Percentiles rank a stretch among this genome's conserved stretches.
phyloP scores from a whole-genome alignment of 129 eudicot genomes.

The Oenanthe sinensis region DNA sequence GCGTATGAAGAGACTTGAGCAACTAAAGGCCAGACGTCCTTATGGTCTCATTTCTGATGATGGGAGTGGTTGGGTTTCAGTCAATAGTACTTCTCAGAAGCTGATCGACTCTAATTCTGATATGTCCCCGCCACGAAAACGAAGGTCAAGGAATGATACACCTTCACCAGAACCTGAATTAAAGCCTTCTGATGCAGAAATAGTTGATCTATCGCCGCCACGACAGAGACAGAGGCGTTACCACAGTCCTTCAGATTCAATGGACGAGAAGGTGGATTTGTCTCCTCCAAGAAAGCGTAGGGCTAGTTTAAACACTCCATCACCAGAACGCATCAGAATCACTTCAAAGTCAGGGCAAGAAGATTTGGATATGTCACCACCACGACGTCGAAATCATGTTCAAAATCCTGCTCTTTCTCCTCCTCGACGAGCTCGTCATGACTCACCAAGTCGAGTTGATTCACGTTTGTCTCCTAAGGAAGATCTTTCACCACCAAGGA shows the following conservation, averaged over 20 bases:
- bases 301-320: constrained; percentile 34
- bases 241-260: background rate
- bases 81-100: constrained; percentile 37
- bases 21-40: constrained; percentile 45
- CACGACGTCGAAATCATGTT: constrained; percentile 12
- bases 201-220: constrained; percentile 36
- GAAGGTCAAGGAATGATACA: constrained; percentile 29
- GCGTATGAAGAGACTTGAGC: constrained; percentile 83
- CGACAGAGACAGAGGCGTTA: constrained; percentile 8
- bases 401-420: constrained; percentile 37
- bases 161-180: constrained; percentile 38
- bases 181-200: constrained; percentile 3
- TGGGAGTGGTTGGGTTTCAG: constrained; percentile 95
- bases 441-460: constrained; percentile 14
- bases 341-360: constrained; percentile 5
- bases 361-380: constrained; percentile 25
- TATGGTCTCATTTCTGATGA: constrained; percentile 82
- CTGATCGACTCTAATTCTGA: constrained; percentile 31
- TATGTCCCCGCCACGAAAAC: constrained; percentile 54
- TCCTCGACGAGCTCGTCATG: constrained; percentile 34
- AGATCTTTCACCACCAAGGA: constrained; percentile 83
- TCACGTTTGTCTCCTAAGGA: constrained; percentile 1
- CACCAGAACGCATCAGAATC: constrained; percentile 27
- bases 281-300: constrained; percentile 51
- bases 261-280: constrained; percentile 15